Base-by-base conservation (phyloP, 2,329 filamentous ascomycete species). In the Coniella vitis region DNA sequence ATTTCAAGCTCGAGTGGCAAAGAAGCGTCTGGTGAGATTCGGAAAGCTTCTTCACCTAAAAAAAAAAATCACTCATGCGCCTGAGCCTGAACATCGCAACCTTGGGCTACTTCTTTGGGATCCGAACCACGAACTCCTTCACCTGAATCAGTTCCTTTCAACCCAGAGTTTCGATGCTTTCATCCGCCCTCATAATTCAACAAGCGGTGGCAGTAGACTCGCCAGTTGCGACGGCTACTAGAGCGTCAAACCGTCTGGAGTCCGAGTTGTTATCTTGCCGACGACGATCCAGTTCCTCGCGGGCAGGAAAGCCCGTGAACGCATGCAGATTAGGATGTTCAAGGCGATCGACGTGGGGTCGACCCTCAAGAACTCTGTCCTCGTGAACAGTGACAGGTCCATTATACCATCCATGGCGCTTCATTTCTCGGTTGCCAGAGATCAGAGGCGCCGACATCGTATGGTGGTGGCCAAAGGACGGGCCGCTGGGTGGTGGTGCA, bases 371-470 rank as follows among this genome's bases (percentile, higher is more conserved):
- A 13, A 62, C 65, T 8, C 61, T 63, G 31, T 69, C 64, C 10
- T 62, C 59, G 32, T 69, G 66, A 3, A 64, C 59, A 1, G 65
- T 60, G 12, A 66, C 60, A 0, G 74, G 73, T 0, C 74, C 74
- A 36, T 87, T 80, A 58, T 88, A 88, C 84, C 85, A 90, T 1
- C 76, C 86, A 51, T 84, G 81, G 3, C 86, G 76, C 60, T 86
- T 87, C 25, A 69, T 70, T 54, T 79, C 81, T 8, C 79, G 74
- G 3, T 78, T 71, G 0, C 77, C 80, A 9, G 74, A 69, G 31
- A 76, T 67, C 0, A 72, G 69, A 1, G 79, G 79, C 1, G 79
- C 78, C 4, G 79, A 83, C 67, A 79, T 73, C 14, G 78, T 80
- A 49, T 83, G 74, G 32, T 81, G 76, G 49, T 80, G 76, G 19